Evolutionary conservation across 2,329 filamentous ascomycete genomes (phyloP).

Genomic region (Epichloe sibirici): DNA sequence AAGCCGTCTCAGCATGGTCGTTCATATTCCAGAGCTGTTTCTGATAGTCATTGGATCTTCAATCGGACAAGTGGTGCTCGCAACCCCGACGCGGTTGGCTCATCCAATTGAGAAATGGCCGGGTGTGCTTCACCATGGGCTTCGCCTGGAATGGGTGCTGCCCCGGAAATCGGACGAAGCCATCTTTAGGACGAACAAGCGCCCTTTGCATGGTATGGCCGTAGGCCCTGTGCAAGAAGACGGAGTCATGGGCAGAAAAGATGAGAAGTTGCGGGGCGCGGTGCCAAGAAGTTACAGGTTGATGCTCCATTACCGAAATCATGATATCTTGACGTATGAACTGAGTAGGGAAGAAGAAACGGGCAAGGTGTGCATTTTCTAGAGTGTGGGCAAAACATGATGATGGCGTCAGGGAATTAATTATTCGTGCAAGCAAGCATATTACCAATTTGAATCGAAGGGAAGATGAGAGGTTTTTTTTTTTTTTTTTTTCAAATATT

Average conservation of each 20-base stretch:
- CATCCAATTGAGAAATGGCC: constrained; percentile 10
- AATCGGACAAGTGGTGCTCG: constrained; percentile 51
- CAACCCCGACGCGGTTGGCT: constrained; percentile 38
- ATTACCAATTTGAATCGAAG: neutral
- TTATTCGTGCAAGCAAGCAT: neutral
- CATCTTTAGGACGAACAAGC: constrained; percentile 27
- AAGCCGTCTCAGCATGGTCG: constrained; percentile 43
- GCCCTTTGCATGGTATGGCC: constrained; percentile 54
- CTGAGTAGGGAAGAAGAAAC: constrained; percentile 32
- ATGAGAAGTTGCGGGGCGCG: constrained; percentile 11
- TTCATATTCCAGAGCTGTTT: constrained; percentile 56
- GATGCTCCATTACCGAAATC: constrained; percentile 60
- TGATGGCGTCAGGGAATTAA: neutral
- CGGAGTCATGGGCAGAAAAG: constrained; percentile 10
- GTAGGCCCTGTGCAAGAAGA: constrained; percentile 48
- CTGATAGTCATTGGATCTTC: constrained; percentile 55
- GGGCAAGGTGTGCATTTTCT: constrained; percentile 25
- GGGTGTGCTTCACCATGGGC: constrained; percentile 25
- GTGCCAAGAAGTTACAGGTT: constrained; percentile 46
- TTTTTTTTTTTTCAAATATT: too few relatives aligned
- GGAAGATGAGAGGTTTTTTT: too few relatives aligned
- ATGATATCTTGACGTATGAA: constrained; percentile 59
- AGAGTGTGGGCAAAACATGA: constrained; percentile 3
- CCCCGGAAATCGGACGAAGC: constrained; percentile 36
- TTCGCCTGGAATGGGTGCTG: constrained; percentile 42